Base-by-base conservation (phyloP, 331 rosid genomes). In the Cydonia oblonga region DNA sequence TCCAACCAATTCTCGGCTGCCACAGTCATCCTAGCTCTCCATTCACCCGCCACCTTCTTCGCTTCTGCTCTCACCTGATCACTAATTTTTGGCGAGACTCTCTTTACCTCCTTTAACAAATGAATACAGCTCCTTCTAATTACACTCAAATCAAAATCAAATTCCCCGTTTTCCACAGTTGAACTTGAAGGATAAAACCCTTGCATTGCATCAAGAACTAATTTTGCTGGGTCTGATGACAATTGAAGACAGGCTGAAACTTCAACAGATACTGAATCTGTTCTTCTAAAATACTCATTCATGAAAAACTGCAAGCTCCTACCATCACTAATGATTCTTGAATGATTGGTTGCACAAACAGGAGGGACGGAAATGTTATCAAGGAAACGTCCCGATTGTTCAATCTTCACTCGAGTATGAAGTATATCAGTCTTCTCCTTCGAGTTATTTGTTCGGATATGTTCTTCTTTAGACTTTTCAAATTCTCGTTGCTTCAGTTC, bases 201-300 rank as follows among this genome's bases (percentile, higher is more conserved):
- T n/a, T 70, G 60, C 82, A 85, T 79, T 16, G 80, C 82, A 70
- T 85, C 86, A 51, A 85, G 65, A 51, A 85, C 84, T 76, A 85
- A 66, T 69, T 74, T 81, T 12, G 78, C 69, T 23, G 84, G 78
- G 66, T 85, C 72, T 0, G 25, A n/a, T 5, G 80, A 81, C 13
- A 54, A 65, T 57, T 18, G 67, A 58, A 84, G 82, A 76, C 70
- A 32, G 26, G 40, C 19, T 40, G 60, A 73, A 24, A 81, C 66
- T 56, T 73, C 71, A 14, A 6, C 30, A 67, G 68, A 22, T 13
- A 70, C 68, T 24, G 32, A 59, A 19, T 79, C 84, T 4, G 33
- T 52, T 65, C 54, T 69, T 62, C 46, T 49, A 16, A 81, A 54
- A 40, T 69, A 63, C 68, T 35, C 53, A 59, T 59, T 73, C 62